phyloP scores from a whole-genome alignment of 169 alveolate species.

The Eimeria praecox region DNA sequence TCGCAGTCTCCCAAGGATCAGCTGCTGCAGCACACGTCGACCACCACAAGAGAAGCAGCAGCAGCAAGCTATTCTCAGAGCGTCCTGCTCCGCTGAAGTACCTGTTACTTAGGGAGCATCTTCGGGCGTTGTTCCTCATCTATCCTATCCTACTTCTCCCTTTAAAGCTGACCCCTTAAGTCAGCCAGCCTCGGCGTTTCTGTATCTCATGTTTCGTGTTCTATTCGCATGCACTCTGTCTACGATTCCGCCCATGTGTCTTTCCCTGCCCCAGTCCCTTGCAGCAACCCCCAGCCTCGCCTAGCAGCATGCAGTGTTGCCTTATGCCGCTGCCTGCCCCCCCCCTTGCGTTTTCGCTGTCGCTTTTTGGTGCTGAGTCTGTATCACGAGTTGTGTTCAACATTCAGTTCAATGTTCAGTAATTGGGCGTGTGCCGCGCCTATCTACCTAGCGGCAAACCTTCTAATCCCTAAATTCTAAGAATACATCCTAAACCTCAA shows the following conservation, averaged over 20 bases:
- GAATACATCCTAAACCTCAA: background rate
- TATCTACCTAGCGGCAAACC: background rate
- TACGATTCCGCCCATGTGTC: background rate
- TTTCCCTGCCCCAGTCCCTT: background rate
- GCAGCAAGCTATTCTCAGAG: background rate
- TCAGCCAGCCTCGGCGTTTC: background rate
- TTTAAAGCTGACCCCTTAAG: background rate
- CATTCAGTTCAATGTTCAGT: too few relatives aligned
- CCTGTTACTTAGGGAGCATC: background rate
- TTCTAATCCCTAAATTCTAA: background rate
- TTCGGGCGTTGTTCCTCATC: background rate
- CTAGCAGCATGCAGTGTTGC: background rate
- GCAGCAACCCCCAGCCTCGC: background rate
- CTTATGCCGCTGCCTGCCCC: background rate
- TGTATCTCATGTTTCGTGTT: background rate
- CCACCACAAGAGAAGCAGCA: background rate
- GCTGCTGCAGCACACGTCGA: slow-evolving; percentile 19
- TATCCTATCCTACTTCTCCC: background rate
- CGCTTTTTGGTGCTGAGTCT: background rate
- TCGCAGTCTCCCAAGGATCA: slow-evolving; percentile 49
- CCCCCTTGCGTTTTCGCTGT: too few relatives aligned
- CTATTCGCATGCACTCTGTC: background rate
- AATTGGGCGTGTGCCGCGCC: background rate
- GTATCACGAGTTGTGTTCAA: background rate
- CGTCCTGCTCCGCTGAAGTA: background rate